A percentile compares a stretch with the other conserved stretches of the same genome.
phyloP scores from a whole-genome alignment of 169 alveolate genomes.

The Plasmodium blacklocki region DNA sequence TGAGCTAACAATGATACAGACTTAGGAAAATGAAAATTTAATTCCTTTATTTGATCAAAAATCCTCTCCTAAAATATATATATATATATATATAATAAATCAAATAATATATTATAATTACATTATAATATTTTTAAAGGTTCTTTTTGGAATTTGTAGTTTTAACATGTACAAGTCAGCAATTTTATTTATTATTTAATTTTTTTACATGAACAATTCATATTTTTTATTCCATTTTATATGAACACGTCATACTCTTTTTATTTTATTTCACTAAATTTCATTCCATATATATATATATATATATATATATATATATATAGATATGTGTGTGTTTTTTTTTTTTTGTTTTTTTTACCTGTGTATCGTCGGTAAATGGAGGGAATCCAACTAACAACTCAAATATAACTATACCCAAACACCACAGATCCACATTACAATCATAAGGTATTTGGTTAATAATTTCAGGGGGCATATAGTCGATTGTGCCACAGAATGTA shows the following conservation, averaged over 20 bases:
- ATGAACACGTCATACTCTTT: too few species aligned
- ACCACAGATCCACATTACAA: conserved; percentile 93
- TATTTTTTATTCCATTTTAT: too few species aligned
- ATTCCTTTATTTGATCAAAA: conserved; percentile 60
- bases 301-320: too few species aligned
- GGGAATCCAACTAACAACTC: conserved; percentile 93
- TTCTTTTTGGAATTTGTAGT: too few species aligned
- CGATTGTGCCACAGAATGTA: conserved; percentile 95
- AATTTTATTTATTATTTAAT: too few species aligned
- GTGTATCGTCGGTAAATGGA: conserved; percentile 87
- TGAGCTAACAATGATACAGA: conserved; percentile 38
- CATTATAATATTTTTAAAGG: too few species aligned
- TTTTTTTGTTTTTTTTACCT: conserved; percentile 16
- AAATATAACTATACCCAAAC: conserved; percentile 93
- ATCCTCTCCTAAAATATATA: conserved; percentile 51
- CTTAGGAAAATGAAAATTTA: conserved; percentile 68
- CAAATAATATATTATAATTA: neutral
- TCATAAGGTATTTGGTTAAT: conserved; percentile 89
- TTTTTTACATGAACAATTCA: too few species aligned
- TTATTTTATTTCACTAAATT: too few species aligned
- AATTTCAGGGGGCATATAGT: conserved; percentile 95
- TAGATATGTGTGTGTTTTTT: too few species aligned
- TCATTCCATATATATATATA: neutral
- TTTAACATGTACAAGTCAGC: too few species aligned
- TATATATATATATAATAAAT: neutral